Conservation (phyloP, 257 asterid genomes). For the Oldenlandia corymbosa region DNA sequence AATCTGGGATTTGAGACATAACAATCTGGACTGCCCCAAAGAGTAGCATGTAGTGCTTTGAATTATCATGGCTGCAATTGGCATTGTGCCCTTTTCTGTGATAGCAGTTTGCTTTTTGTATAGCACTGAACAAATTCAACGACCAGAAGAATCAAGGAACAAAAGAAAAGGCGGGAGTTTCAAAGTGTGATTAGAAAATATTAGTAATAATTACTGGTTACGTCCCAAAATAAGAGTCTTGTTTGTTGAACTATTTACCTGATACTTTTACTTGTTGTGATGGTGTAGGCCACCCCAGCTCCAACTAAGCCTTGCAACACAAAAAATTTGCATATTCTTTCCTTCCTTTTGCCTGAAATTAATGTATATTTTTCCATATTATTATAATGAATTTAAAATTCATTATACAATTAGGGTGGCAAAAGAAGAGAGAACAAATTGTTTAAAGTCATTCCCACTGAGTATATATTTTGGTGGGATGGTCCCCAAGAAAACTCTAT, state of each 20-base stretch:
- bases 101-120: constrained; percentile 65
- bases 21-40: constrained; percentile 57
- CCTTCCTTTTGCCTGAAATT: constrained; percentile 29
- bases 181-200: no score
- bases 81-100: constrained; percentile 53
- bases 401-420: no score
- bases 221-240: constrained; percentile 1
- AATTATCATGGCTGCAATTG: constrained; percentile 35
- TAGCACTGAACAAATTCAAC: constrained; percentile 57
- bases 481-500: no score
- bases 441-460: no score
- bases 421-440: no score
- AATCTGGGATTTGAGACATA: constrained; percentile 66
- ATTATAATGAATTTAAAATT: no score
- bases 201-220: no score
- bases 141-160: no score
- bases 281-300: constrained; percentile 37
- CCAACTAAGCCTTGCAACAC: constrained; percentile 30
- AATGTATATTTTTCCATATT: no score
- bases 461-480: no score
- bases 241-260: background rate
- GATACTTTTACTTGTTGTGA: constrained; percentile 23
- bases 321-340: constrained; percentile 29
- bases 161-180: background rate
- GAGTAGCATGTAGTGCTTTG: constrained; percentile 39